Evolutionary conservation across 164 flowering plant species (phyloP), one percentile per base, ranked within the genome.

Genomic region (Umbellularia californica): DNA sequence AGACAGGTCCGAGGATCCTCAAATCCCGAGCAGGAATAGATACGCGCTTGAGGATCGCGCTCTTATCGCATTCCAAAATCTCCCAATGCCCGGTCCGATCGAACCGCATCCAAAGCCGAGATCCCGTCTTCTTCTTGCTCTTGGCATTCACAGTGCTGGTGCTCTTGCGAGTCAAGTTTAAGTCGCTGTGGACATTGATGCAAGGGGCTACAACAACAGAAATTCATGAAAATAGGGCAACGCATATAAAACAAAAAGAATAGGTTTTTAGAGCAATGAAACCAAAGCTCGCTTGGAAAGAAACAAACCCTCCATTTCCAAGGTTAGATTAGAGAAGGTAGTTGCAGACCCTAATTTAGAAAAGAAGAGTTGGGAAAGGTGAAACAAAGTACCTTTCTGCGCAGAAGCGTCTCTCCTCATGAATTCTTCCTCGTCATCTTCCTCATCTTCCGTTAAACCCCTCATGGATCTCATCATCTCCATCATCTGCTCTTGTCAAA

Each of bases 1-100:
- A 93, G 68, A 95, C 90, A 58, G 97, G 98, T 12, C 99, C 99
- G n/a, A 95, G 95, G 65, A 95, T 92, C 81, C 98, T 83, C 82
- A 95, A 83, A 84, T 95, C 98, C 79, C 99, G 81, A 25, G 98
- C 89, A 5, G 99, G 99, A 69, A 95, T 89, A 0, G 88, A 78
- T 0, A 81, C 95, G 2, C 92, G 89, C 67, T 81, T 87, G 60
- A 91, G 85, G 50, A 95, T 93, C 0, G 87, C 75, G 73, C 79
- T 88, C 82, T 92, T 93, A 35, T 93, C 99, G 70, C 92, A 90
- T 75, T 95, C 98, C 13, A 89, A 74, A 63, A 91, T 69, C 85
- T 93, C 99, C 73, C 95, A 87, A 25, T 78, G 75, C 27, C 98
- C 98, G 0, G 55, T 69, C 66, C 87, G 79, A 70, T 92, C 94